Conservation (phyloP, 2,329 filamentous ascomycete species). For the Truncatella angustata region DNA sequence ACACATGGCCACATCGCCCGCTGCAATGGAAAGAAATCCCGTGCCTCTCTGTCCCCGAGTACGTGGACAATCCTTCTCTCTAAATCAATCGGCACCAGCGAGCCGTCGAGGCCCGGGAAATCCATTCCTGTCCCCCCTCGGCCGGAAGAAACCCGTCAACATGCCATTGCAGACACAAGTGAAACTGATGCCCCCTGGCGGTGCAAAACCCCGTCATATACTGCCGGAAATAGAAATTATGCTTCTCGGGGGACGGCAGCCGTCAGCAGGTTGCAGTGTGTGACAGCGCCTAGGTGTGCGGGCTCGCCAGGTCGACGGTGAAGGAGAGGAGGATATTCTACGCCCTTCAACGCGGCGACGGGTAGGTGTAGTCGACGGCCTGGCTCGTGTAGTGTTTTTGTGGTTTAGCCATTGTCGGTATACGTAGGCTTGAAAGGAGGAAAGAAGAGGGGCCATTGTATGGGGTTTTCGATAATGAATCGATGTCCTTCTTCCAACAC, state of each 20-base stretch:
- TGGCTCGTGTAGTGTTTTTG: no score
- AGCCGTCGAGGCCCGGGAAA: background rate
- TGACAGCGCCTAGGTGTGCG: background rate
- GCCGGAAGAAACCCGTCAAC: slow-evolving; percentile 2
- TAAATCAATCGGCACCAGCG: background rate
- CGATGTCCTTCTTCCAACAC: no score
- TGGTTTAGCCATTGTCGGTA: no score
- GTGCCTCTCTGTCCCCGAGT: background rate
- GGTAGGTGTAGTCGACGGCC: slow-evolving; percentile 2
- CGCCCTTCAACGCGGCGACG: background rate
- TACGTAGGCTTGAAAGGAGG: no score
- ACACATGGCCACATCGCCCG: background rate
- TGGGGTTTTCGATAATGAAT: background rate
- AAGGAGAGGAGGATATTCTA: background rate
- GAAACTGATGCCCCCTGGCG: background rate
- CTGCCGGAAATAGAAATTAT: background rate
- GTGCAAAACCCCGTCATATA: background rate
- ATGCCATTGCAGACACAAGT: background rate
- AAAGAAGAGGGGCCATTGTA: background rate
- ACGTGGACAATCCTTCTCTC: background rate
- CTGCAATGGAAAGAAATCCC: background rate
- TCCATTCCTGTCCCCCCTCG: background rate
- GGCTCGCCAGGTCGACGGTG: background rate
- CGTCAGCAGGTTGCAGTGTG: slow-evolving; percentile 2
- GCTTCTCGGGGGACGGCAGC: background rate